Evolutionary conservation across 352 stramenopile genomes (phyloP).

Genomic region (Phytopythium oedochilum): DNA sequence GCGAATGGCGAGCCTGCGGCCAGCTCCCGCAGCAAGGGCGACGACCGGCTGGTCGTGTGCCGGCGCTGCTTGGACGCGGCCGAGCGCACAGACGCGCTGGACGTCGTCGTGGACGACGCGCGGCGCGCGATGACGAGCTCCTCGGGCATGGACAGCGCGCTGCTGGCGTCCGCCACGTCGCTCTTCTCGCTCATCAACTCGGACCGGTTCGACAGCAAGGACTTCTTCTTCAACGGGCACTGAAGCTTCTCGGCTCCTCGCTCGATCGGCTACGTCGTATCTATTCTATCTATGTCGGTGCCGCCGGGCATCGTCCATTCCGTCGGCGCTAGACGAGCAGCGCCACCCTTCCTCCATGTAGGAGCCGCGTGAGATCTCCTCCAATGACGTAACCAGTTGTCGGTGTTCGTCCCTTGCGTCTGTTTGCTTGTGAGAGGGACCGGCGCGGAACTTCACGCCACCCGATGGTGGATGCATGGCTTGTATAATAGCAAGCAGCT

Average conservation of each 20-base stretch:
- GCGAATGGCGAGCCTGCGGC: not conserved
- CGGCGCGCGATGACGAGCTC: constrained; percentile 8
- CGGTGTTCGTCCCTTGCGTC: no score
- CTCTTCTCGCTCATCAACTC: constrained; percentile 33
- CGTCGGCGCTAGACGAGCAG: not conserved
- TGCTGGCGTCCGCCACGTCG: constrained; percentile 30
- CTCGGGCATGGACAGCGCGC: constrained; percentile 10
- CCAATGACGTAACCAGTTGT: no score
- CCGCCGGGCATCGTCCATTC: not conserved
- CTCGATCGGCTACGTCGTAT: no score
- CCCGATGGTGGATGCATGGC: no score
- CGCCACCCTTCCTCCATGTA: not conserved
- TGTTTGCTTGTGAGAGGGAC: no score
- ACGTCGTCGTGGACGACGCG: constrained; percentile 28
- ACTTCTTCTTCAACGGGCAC: constrained; percentile 20
- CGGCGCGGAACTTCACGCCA: no score
- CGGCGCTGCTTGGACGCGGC: constrained; percentile 16
- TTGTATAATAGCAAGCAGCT: no score
- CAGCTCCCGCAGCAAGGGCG: not conserved
- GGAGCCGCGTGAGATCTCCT: no score
- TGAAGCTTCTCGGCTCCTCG: no score
- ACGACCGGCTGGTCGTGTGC: constrained; percentile 15
- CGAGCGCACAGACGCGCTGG: constrained; percentile 17
- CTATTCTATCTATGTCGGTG: not conserved
- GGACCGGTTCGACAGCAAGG: constrained; percentile 27